phyloP scores from a whole-genome alignment of 345 rosid species.

The Melaleuca quinquenervia region DNA sequence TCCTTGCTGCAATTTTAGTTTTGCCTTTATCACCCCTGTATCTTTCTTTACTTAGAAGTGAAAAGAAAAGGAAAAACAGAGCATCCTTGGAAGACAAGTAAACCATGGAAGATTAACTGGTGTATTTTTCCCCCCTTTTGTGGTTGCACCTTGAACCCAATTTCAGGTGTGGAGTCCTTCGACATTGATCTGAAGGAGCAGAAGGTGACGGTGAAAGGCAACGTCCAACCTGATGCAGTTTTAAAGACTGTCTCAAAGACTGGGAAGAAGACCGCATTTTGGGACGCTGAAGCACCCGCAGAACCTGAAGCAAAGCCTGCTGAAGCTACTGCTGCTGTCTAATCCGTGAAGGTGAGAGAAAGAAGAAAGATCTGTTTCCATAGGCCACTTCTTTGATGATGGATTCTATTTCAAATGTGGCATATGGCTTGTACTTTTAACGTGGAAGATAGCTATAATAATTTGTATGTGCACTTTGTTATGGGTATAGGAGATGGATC shows the following conservation, averaged over 20 bases:
- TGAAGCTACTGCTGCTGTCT: slow-evolving; percentile 3
- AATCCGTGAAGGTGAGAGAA: background rate
- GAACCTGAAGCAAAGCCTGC: slow-evolving; percentile 25
- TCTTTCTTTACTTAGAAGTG: background rate
- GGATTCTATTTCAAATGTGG: background rate
- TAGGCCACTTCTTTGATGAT: background rate
- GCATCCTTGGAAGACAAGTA: background rate
- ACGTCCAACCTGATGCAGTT: slow-evolving; percentile 70
- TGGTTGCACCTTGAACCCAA: background rate
- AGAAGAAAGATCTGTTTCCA: background rate
- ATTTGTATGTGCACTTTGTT: background rate
- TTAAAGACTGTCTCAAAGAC: slow-evolving; percentile 74
- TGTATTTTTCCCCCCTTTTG: background rate
- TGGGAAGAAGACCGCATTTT: slow-evolving; percentile 69
- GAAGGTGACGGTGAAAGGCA: slow-evolving; percentile 83
- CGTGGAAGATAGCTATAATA: background rate
- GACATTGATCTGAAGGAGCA: slow-evolving; percentile 71
- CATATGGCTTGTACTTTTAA: background rate
- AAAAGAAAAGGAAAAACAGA: background rate
- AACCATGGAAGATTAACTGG: background rate
- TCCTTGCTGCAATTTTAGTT: background rate
- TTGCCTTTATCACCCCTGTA: background rate
- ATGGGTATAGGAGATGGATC: background rate
- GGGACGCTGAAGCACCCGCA: slow-evolving; percentile 35
- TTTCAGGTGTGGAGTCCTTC: slow-evolving; percentile 67